Evolutionary conservation across 2,329 filamentous ascomycete species (phyloP).

Genomic region (Neurospora crassa): DNA sequence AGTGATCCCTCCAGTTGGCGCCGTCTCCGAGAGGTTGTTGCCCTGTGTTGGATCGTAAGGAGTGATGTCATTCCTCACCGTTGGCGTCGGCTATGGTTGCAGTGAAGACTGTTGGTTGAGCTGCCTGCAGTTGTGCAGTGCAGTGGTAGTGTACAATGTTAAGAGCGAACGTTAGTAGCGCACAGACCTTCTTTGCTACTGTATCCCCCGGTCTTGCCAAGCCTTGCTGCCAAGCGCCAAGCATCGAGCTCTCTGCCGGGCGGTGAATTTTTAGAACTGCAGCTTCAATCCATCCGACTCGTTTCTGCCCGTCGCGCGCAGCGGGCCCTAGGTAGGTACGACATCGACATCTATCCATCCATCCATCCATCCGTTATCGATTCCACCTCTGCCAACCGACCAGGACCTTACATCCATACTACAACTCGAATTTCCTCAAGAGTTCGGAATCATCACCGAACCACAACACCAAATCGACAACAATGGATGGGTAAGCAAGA

Average conservation of each 20-base stretch:
- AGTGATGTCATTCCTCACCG: background rate
- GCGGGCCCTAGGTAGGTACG: background rate
- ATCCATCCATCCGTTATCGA: background rate
- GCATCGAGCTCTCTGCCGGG: background rate
- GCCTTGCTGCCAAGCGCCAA: background rate
- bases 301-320: background rate
- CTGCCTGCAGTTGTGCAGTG: background rate
- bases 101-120: background rate
- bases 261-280: background rate
- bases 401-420: background rate
- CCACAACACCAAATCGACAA: slow-evolving; percentile 1
- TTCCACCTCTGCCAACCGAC: background rate
- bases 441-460: background rate
- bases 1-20: background rate
- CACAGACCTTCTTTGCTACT: background rate
- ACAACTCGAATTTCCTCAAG: background rate
- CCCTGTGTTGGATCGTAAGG: too few relatives aligned
- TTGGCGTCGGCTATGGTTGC: background rate
- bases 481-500: background rate
- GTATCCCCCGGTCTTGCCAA: background rate
- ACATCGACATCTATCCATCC: background rate
- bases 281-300: background rate
- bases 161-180: background rate
- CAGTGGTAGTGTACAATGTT: background rate
- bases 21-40: background rate